Base-by-base conservation (phyloP, 2,329 filamentous ascomycete genomes). In the Cladosporium sp. region DNA sequence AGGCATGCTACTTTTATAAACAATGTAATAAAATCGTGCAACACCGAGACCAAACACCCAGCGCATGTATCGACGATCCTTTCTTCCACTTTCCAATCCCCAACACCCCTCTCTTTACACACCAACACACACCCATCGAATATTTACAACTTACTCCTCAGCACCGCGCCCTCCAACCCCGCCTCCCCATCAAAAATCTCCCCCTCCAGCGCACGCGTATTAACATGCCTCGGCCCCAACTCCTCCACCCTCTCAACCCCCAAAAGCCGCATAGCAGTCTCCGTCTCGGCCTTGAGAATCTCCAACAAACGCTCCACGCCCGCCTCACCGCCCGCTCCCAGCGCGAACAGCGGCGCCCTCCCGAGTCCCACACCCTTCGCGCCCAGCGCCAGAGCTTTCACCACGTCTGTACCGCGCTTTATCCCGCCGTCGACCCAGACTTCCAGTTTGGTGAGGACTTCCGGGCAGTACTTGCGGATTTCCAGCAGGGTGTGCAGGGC, bases 401-500 rank as follows among this genome's bases (percentile, higher is more conserved):
- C 85, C 6, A 95, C 80, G 68, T 96, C 90, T 4, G 90, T 95
- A 3, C 89, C 90, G 56, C 90, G 79, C 67, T 84, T 85, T 60
- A 96, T 85, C 27, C 90, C 90, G 38, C 90, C 90, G 64, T 96
- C 90, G 19, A 95, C 81, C 78, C 85, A 91, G 7, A 96, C 82
- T 66, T 96, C 89, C 45, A 96, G 73, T 64, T 80, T 81, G 44
- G 77, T 74, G 24, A 77, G 68, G 0, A 77, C 73, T 41, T 90
- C 82, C 0, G 92, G 90, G 62, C 84, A 88, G 71, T 86, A 87
- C 68, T 86, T 86, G 82, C 96, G 89, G 11, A 93, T 91, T 75
- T 97, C 92, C 22, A 93, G 86, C 24, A 99, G 79, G 1, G 96
- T 83, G 71, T 97, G 92, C 55, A 99, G 81, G 12, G 83, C 88